Percentiles rank a stretch among this genome's conserved stretches.
These are phyloP conservation scores for Candida railenensis DNA, from an alignment of 805 yeast genomes.

Conservation along the genomic window DNA sequence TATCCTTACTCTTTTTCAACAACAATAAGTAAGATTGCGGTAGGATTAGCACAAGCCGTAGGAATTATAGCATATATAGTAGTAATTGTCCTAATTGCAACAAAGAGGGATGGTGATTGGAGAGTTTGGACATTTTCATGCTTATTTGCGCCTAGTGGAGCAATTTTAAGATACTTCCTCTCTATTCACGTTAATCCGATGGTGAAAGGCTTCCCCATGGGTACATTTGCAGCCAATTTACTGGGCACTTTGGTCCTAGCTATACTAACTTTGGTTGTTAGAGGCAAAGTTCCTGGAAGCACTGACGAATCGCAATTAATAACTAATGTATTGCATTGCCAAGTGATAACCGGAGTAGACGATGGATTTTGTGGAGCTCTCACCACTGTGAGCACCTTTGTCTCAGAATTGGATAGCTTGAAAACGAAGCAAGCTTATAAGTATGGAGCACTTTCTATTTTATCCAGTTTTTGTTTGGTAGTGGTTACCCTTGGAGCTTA, in stretches of 20 bases:
- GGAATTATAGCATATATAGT: slow-evolving; percentile 28
- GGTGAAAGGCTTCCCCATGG: slow-evolving; percentile 49
- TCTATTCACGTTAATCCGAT: slow-evolving; percentile 49
- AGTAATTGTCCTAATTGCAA: slow-evolving; percentile 43
- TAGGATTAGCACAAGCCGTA: slow-evolving; percentile 13
- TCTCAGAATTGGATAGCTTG: slow-evolving; percentile 55
- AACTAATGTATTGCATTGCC: slow-evolving; percentile 39
- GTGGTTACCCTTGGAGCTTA: slow-evolving; percentile 70
- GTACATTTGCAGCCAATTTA: slow-evolving; percentile 50
- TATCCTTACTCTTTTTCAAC: slow-evolving; percentile 12
- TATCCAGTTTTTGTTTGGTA: slow-evolving; percentile 45
- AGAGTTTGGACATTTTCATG: slow-evolving; percentile 70
- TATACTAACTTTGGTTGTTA: slow-evolving; percentile 37
- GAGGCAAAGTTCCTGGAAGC: slow-evolving; percentile 40
- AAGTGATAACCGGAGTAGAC: slow-evolving; percentile 51
- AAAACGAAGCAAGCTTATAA: slow-evolving; percentile 35
- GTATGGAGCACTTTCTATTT: slow-evolving; percentile 53
- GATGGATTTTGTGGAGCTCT: slow-evolving; percentile 72
- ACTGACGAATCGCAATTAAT: slow-evolving; percentile 13
- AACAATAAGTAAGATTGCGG: slow-evolving; percentile 20
- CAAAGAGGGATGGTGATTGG: slow-evolving; percentile 39
- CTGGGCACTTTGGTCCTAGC: slow-evolving; percentile 47
- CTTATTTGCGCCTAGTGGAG: slow-evolving; percentile 72
- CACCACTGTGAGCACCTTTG: slow-evolving; percentile 77
- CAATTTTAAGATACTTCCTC: slow-evolving; percentile 54